Base-by-base conservation (phyloP, 768 basidiomycete species). In the Naematelia aurantialba region DNA sequence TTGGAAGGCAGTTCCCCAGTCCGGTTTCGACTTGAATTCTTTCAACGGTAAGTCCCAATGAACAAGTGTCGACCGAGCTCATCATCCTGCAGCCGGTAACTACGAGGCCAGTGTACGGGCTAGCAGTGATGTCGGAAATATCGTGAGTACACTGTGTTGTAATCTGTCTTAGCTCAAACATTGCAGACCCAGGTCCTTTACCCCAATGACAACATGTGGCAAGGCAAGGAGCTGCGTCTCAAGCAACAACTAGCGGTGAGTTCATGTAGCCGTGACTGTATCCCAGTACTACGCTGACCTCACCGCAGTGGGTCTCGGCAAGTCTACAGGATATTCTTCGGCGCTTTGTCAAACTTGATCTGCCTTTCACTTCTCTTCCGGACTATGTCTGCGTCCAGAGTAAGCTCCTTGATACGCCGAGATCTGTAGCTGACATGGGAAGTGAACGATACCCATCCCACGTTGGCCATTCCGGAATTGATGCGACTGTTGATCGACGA, bases 381-480 rank as follows among this genome's bases (percentile, higher is more conserved):
- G 89, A 96, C 58, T 88, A 71, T 58, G 87, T 89, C 66, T 89
- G 90, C 8, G 92, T 96, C 59, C 94, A 99, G 76, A 84, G 55
- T 29, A 34, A 62, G 8, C 34, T 22, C 24, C 63, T 52, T 1
- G 1, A 11, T 53, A 29, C 12, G 45, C 5, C 12, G 26, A 2
- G 24, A 5, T 24, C 8, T 49, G 29, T 13, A 14, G 30, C 55
- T 62, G 17, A 61, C 19, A 24, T 22, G 17, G 5, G 10, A 30
- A 60, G 65, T 75, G 72, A 76, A 70, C 59, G 68, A 92, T 86
- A 96, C 93, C 2, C 94, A 97, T 77, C 93, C 93, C 0, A 93
- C 92, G 2, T 83, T 97, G 59, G 91, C 93, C 24, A 90, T 98
- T 69, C 89, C 89, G 19, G 96, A 99, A 77, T 81, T 97, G 56